phyloP scores from a whole-genome alignment of 192 early-diverging fungal genomes.

The Coemansia sp. region DNA sequence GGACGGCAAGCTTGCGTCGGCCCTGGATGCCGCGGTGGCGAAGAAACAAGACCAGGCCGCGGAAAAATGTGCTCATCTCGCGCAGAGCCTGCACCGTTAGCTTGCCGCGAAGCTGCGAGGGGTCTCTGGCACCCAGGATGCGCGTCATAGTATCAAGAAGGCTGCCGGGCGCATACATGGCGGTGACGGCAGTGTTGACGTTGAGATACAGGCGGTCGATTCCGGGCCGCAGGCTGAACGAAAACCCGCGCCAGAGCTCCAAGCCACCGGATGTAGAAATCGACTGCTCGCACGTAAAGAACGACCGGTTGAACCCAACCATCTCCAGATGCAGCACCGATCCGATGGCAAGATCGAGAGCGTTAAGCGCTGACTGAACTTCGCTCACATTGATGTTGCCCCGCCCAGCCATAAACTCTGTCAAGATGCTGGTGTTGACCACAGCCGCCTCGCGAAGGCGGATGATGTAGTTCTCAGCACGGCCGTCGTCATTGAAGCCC shows the following conservation, averaged over 20 bases:
- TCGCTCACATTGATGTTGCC: slow-evolving; percentile 12
- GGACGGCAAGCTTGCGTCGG: slow-evolving; percentile 71
- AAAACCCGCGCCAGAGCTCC: slow-evolving; percentile 92
- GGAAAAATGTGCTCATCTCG: slow-evolving; percentile 41
- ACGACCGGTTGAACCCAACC: slow-evolving; percentile 81
- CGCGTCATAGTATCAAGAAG: slow-evolving; percentile 70
- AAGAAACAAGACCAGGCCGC: slow-evolving; percentile 56
- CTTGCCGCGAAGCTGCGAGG: slow-evolving; percentile 37
- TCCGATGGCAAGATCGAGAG: slow-evolving; percentile 79
- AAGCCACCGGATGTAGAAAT: slow-evolving; percentile 63
- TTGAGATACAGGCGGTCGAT: slow-evolving; percentile 73
- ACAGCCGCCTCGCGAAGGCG: slow-evolving; percentile 57
- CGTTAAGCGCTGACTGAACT: slow-evolving; percentile 58
- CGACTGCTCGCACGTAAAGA: slow-evolving; percentile 76
- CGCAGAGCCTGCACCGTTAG: slow-evolving; percentile 8
- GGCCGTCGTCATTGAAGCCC: slow-evolving; percentile 27
- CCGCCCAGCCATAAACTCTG: slow-evolving; percentile 26
- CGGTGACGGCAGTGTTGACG: slow-evolving; percentile 68
- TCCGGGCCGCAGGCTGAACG: slow-evolving; percentile 81
- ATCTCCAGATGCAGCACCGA: slow-evolving; percentile 79
- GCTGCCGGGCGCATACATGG: slow-evolving; percentile 65
- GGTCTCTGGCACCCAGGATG: slow-evolving; percentile 59
- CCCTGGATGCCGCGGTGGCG: slow-evolving; percentile 59
- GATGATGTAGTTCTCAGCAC: slow-evolving; percentile 58
- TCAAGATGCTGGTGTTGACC: slow-evolving; percentile 54